Evolutionary conservation across 805 yeast genomes (phyloP), one percentile per base, ranked within the genome.

Genomic region (Candida germanica): DNA sequence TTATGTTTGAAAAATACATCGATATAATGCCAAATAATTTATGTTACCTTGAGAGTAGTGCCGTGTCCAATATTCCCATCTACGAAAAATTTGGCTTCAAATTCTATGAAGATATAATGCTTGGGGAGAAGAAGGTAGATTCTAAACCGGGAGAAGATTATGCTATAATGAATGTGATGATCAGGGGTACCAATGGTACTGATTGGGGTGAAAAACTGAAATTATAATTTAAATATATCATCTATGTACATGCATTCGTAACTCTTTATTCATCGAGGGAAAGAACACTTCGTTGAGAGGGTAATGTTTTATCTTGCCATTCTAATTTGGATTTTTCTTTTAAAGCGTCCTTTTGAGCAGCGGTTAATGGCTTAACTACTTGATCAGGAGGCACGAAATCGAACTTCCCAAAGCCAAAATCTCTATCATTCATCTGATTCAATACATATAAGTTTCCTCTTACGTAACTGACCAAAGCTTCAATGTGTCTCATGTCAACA

Each of bases 401-500:
- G 59, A 89, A 88, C 49, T 80, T 78, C 21, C 98, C 98, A 48
- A 85, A 78, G 1, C 94, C 96, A 66, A 93, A 91, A 48, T 91
- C 96, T 49, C 95, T 73, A 58, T 93, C 98, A 21, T 87, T 75
- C 71, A 87, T 77, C 56, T 81, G 80, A 55, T 83, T 83, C 52
- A 93, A 66, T 11, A 93, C 91, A 54, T 89, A 93, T 33, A 93
- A 65, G 56, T 93, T 96, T 49, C 86, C 82, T 58, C 97, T 80
- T 18, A 87, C 82, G 55, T 91, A 93, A 45, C 87, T 86, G n/a
- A 89, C 86, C 48, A 85, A 70, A 10, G 93, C 89, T 59, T 89
- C 97, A 29, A 93, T 66, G 43, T 87, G 87, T 39, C 84, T 79
- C 59, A 83, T 71, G 60, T 91, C 96, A 13, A 83, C 79, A 46